phyloP scores from a whole-genome alignment of 192 early-diverging fungal genomes.

The Coemansia sp. region DNA sequence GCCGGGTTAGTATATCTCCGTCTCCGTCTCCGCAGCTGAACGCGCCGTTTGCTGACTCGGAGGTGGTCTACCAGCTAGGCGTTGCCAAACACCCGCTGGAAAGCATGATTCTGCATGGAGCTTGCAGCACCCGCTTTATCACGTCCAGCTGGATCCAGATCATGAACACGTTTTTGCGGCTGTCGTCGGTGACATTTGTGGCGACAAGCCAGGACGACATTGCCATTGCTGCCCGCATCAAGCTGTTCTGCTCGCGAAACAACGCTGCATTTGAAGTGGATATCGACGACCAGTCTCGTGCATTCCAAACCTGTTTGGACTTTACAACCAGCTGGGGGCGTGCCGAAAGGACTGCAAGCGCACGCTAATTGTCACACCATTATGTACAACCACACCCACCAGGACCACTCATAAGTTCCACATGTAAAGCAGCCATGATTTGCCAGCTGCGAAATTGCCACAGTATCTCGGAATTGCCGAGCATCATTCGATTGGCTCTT shows the following conservation, averaged over 20 bases:
- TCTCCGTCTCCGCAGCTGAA: conserved; percentile 21
- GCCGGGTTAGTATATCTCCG: conserved; percentile 21
- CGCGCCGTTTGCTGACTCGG: conserved; percentile 39
- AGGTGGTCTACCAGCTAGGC: conserved; percentile 29
- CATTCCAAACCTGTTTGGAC: conserved; percentile 37
- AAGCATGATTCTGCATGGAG: conserved; percentile 38
- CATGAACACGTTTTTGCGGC: conserved; percentile 30
- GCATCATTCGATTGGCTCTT: no score
- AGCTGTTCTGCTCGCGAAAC: conserved; percentile 31
- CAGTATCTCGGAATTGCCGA: no score
- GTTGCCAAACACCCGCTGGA: conserved; percentile 35
- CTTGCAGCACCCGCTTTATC: conserved; percentile 41
- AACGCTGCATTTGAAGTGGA: conserved; percentile 36
- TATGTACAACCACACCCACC: no score
- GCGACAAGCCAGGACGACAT: conserved; percentile 33
- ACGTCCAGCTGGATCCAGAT: conserved; percentile 47
- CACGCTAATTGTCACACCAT: background rate
- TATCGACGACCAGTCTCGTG: conserved; percentile 35
- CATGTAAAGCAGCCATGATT: no score
- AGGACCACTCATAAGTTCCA: no score
- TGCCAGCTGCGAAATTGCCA: no score
- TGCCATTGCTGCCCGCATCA: conserved; percentile 19
- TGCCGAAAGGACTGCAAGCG: background rate
- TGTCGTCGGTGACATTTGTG: conserved; percentile 34
- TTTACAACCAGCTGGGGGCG: conserved; percentile 47